Base-by-base conservation (phyloP, 31 red algal genomes). In the Odonthalia washingtoniensis region DNA sequence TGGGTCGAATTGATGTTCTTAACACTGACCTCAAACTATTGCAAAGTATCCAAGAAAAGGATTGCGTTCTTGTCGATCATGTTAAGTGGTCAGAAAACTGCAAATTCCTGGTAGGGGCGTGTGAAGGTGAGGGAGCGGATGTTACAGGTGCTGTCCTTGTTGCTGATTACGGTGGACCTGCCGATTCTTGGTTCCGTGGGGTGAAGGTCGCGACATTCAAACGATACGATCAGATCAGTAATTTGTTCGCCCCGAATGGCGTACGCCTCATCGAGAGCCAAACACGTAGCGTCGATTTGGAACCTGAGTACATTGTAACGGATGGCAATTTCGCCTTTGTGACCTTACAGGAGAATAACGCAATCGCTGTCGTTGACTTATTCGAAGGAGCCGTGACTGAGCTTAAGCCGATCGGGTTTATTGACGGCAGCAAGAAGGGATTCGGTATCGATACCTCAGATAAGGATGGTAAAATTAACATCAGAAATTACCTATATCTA, bases 331-430 rank as follows among this genome's bases (percentile, higher is more conserved):
- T 87, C 72, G 94, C 94, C 5, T 89, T 87, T 53, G 77, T 95
- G 28, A 87, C 80, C 30, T 26, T 95, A 52, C 94, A 95, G 69
- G 94, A 95, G 77, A 80, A 77, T 40, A 95, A 95, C 64, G 94
- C 94, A 46, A 82, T 95, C 30, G 94, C 94, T 3, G 88, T 95
- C 1, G 83, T 95, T 32, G 94, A 95, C 70, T 63, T 95, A 3
- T 46, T 72, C 24, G 88, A 91, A 33, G 83, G 52, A 1, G 57
- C 57, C 33, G 70, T 91, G 65, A 85, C 94, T 0, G 94, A 95
- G 70, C 32, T 95, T 26, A 91, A 91, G 78, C 86, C 94, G 17
- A 62, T 91, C 17, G 89, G 88, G 32, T 95, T 74, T 65, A 84
- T 92, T 39, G 85, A 91, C 70, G 77, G 88, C 60, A 77, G 74